Conservation (phyloP, 805 yeast species). For the Nakazawaea populi region DNA sequence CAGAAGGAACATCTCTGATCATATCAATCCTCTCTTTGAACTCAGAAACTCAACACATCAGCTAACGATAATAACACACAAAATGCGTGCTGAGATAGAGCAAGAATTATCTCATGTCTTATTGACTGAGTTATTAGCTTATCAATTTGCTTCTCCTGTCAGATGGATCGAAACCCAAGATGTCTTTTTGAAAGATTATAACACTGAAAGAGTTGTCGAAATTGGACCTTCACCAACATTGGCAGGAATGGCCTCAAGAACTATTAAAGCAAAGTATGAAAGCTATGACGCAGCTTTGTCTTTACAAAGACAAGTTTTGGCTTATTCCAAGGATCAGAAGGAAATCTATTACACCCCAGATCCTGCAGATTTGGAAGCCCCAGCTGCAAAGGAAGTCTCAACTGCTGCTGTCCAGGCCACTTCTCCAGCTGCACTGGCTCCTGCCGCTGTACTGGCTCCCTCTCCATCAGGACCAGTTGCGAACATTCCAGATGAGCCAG, state of each 20-base stretch:
- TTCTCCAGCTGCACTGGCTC: constrained; percentile 45
- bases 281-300: constrained; percentile 97
- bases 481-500: constrained; percentile 84
- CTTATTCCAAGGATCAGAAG: constrained; percentile 93
- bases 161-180: constrained; percentile 99
- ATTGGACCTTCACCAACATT: constrained; percentile 98
- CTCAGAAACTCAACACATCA: not conserved
- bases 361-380: constrained; percentile 47
- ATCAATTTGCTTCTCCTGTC: constrained; percentile 98
- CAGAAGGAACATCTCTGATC: not conserved
- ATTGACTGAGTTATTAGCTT: constrained; percentile 92
- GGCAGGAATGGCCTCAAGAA: constrained; percentile 98
- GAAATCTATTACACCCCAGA: constrained; percentile 94
- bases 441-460: constrained; percentile 55
- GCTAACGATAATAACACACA: not conserved
- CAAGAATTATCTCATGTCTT: constrained; percentile 95
- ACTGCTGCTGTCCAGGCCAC: constrained; percentile 34
- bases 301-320: constrained; percentile 86
- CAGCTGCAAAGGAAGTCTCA: constrained; percentile 27
- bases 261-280: constrained; percentile 92
- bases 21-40: too few species aligned
- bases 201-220: constrained; percentile 96
- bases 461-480: constrained; percentile 78
- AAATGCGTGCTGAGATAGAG: constrained; percentile 90
- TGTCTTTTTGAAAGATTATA: constrained; percentile 88